Evolutionary conservation across 768 basidiomycete genomes (phyloP).

Genomic region (Pisolithus sp.): DNA sequence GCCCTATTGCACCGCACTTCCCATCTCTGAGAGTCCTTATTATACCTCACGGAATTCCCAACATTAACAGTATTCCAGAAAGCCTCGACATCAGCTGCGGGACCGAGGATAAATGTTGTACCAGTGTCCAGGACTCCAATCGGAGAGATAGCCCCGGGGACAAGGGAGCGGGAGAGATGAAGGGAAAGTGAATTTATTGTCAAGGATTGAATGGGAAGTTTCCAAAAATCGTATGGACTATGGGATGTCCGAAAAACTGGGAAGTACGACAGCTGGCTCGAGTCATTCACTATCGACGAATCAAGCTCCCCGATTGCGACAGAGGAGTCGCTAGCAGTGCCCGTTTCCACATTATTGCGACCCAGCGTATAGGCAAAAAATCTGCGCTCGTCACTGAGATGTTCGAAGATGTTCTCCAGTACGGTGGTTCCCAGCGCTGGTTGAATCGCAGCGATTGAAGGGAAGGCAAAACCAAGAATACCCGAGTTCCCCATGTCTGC

Average conservation of each 20-base stretch:
- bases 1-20: slow-evolving; percentile 45
- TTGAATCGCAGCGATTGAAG: slow-evolving; percentile 41
- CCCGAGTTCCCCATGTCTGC: slow-evolving; percentile 45
- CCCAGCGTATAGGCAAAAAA: slow-evolving; percentile 50
- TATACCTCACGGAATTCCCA: slow-evolving; percentile 33
- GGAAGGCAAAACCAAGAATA: slow-evolving; percentile 49
- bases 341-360: slow-evolving; percentile 18
- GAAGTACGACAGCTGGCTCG: slow-evolving; percentile 29
- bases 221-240: slow-evolving; percentile 50
- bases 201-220: slow-evolving; percentile 41
- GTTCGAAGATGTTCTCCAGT: slow-evolving; percentile 42
- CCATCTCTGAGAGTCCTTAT: slow-evolving; percentile 35
- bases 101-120: slow-evolving; percentile 51
- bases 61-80: slow-evolving; percentile 45
- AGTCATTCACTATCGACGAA: slow-evolving; percentile 24
- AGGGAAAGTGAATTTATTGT: slow-evolving; percentile 39
- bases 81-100: slow-evolving; percentile 43
- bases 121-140: slow-evolving; percentile 63
- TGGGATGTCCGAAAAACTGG: slow-evolving; percentile 34
- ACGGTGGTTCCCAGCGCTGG: slow-evolving; percentile 38
- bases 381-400: slow-evolving; percentile 32
- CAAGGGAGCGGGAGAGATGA: slow-evolving; percentile 38
- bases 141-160: slow-evolving; percentile 33
- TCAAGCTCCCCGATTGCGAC: slow-evolving; percentile 52
- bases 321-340: slow-evolving; percentile 31